Base-by-base conservation (phyloP, 2,329 filamentous ascomycete genomes). In the Hypoxylon sp. region DNA sequence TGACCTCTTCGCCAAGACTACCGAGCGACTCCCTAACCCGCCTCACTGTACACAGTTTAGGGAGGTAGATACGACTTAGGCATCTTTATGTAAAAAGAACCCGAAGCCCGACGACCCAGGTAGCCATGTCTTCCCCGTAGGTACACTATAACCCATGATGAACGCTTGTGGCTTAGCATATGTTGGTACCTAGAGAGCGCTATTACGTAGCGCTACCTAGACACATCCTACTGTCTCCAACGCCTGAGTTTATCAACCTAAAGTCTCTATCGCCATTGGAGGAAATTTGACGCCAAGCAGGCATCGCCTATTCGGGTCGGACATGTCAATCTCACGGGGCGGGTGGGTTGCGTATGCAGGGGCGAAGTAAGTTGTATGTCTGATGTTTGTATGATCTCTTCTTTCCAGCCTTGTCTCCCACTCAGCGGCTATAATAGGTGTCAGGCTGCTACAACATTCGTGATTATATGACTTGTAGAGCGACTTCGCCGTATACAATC, bases 271-370 rank as follows among this genome's bases (percentile, higher is more conserved):
- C 39, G 46, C 52, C 21, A 58, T 62, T 58, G 50, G 47, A 58
- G 19, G 35, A 65, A 66, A 52, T 35, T 60, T 35, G 51, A 56
- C 61, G 74, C 75, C 75, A 77, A 75, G 72, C 75, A 75, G 75
- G 74, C 73, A 74, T 73, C 75, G 68, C 65, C 69, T 73, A 56
- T 59, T 50, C 57, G 27, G 57, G 44, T 66, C 48, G 64, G 56
- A 64, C 68, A 68, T 64, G 58, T 63, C 59, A 72, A 48, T 54
- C 59, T 72, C 64, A 65, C 66, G 67, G 69, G 71, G 73, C 69
- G 44, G 58, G 64, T 65, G 68, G 67, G 62, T 72, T 76, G 68
- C 74, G 72, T 74, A 75, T 76, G 69, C 72, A 69, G 73, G 70
- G 72, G 73, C 73, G 62, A 70, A 69, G 65, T 52, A 56, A 57